These are phyloP conservation scores for Atkinsonella hypoxylon DNA, from an alignment of 2,329 filamentous ascomycete genomes.

Conservation along the genomic window DNA sequence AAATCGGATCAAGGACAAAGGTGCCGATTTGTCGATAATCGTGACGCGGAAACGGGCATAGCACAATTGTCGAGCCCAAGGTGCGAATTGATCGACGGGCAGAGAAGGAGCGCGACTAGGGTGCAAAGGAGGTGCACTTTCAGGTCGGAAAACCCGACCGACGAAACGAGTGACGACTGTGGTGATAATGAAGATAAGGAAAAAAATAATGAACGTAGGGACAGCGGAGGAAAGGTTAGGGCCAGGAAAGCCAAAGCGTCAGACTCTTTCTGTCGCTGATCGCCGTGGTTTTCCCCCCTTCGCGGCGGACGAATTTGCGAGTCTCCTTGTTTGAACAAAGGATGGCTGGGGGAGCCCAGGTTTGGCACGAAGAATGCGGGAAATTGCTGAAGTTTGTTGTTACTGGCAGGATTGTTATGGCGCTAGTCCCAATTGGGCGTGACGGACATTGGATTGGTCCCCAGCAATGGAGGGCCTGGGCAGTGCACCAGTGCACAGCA, in stretches of 20 bases:
- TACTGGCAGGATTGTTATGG: slow-evolving; percentile 15
- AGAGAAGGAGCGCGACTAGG: background rate
- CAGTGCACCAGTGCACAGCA: slow-evolving; percentile 2
- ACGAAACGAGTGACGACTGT: slow-evolving; percentile 1
- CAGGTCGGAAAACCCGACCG: background rate
- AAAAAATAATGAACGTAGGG: slow-evolving; percentile 10
- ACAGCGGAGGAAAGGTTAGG: slow-evolving; percentile 5
- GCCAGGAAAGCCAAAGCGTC: slow-evolving; percentile 4
- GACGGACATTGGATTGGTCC: slow-evolving; percentile 1
- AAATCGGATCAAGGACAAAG: background rate
- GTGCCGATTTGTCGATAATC: slow-evolving; percentile 1
- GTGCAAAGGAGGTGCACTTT: background rate
- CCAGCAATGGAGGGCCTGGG: slow-evolving; percentile 1
- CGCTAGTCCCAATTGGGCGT: slow-evolving; percentile 10
- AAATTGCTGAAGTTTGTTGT: slow-evolving; percentile 25
- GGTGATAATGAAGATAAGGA: slow-evolving; percentile 1
- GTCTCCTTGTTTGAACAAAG: slow-evolving; percentile 6
- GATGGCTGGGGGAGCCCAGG: slow-evolving; percentile 5
- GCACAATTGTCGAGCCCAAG: slow-evolving; percentile 2
- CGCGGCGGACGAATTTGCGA: slow-evolving; percentile 6
- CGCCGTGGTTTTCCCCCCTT: slow-evolving; percentile 4
- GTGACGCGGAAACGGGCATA: slow-evolving; percentile 4
- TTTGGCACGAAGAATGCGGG: slow-evolving; percentile 19
- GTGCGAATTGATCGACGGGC: background rate
- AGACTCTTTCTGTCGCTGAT: slow-evolving; percentile 4